Evolutionary conservation across 306 rosid species (phyloP), one percentile per base, ranked within the genome.

Genomic region (Quercus bicolor): DNA sequence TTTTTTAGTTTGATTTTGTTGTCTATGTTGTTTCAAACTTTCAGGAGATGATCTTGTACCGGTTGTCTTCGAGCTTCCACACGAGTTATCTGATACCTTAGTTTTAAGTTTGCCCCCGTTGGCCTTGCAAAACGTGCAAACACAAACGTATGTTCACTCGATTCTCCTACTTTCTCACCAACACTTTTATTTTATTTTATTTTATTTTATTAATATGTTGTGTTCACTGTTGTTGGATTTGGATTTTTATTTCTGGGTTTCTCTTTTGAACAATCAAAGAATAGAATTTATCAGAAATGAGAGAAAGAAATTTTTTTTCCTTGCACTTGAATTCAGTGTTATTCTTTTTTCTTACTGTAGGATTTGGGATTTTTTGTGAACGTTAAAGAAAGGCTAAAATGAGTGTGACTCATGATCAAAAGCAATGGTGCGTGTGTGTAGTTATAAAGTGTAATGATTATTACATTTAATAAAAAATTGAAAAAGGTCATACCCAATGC

Each of bases 11-110:
- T 10, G n/a, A 14, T 61, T 43, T 26, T 21, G 13, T 15, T 21
- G 34, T 23, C 51, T 7, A 54, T 56, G 60, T 40, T 8, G 60
- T 55, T 13, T 14, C 56, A 13, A 28, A 26, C 61, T 80, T 78
- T 65, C 84, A 88, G 98, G 89, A 4, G 89, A 85, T 81, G 89
- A 82, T 31, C 70, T 83, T 76, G 74, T 87, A n/a, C 77, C 80
- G 3, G 86, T 54, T 62, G 21, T 88, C 13, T 55, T 76, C 52
- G 85, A 84, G 31, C 88, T 94, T 72, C 93, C 93, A 4, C 53
- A 74, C 48, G 37, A 92, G 64, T 78, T 94, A 37, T 53, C 92
- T 21, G 79, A 91, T 74, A 21, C 76, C 62, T 80, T 92, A 19
- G 85, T 86, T 72, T 73, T n/a, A 59, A 76, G 72, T 64, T 80